phyloP scores from a whole-genome alignment of 1,139 yeast genomes.

The Yamadazyma spencermartinsiae region DNA sequence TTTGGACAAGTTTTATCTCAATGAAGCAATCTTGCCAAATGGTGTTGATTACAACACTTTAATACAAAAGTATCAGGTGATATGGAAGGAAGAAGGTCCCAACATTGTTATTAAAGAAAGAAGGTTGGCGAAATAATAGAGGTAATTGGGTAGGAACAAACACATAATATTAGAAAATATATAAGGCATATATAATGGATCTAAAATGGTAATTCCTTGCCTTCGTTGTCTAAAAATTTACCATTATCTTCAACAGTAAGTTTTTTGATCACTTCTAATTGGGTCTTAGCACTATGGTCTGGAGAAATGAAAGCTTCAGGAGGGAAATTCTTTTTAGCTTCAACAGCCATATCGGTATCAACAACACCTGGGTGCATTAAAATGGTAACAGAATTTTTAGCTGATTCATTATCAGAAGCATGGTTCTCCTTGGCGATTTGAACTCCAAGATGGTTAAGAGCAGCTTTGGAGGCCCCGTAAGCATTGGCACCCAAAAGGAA shows the following conservation, averaged over 20 bases:
- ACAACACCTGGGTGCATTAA: constrained; percentile 15
- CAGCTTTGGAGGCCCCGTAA: constrained; percentile 17
- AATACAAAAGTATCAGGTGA: constrained; percentile 17
- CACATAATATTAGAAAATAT: no score
- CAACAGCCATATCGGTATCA: constrained; percentile 11
- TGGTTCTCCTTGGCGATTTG: constrained; percentile 12
- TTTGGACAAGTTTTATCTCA: constrained; percentile 22
- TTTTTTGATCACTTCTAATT: background rate
- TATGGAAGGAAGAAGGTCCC: constrained; percentile 30
- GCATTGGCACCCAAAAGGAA: constrained; percentile 8
- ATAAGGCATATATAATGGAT: no score
- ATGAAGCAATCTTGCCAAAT: constrained; percentile 25
- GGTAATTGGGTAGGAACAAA: no score
- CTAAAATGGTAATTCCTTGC: background rate
- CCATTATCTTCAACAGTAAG: background rate
- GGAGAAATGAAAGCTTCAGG: constrained; percentile 2
- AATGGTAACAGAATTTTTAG: constrained; percentile 9
- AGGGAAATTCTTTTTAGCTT: constrained; percentile 3
- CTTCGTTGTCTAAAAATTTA: background rate
- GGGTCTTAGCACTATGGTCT: background rate
- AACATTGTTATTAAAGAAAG: constrained; percentile 25
- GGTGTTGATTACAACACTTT: constrained; percentile 25
- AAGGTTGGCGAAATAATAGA: background rate
- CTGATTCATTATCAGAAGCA: constrained; percentile 2
- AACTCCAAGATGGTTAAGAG: constrained; percentile 12